These are phyloP conservation scores for Meyerozyma elateridarum DNA, from an alignment of 1,139 yeast genomes.

Conservation along the genomic window DNA sequence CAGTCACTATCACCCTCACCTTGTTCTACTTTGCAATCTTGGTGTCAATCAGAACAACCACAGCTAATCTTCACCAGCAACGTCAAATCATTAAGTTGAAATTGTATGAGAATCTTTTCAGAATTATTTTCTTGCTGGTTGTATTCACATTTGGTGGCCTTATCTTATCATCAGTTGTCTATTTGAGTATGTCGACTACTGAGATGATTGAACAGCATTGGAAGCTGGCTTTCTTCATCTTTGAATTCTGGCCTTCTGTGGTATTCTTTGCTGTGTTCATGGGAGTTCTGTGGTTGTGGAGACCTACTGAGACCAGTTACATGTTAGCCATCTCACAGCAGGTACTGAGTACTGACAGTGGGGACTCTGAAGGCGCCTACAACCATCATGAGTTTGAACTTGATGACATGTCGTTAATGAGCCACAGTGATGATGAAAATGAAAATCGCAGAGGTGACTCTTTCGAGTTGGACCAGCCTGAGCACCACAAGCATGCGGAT, in stretches of 20 bases:
- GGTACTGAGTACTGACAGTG: slow-evolving; percentile 48
- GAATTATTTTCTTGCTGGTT: slow-evolving; percentile 66
- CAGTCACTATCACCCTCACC: slow-evolving; percentile 66
- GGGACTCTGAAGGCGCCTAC: slow-evolving; percentile 18
- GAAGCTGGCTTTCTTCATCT: slow-evolving; percentile 84
- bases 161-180: slow-evolving; percentile 63
- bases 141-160: slow-evolving; percentile 52
- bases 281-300: slow-evolving; percentile 88
- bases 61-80: slow-evolving; percentile 69
- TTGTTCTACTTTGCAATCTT: slow-evolving; percentile 73
- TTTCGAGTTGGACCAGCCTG: too few species aligned
- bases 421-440: slow-evolving; percentile 43
- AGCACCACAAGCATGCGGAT: too few species aligned
- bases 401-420: slow-evolving; percentile 65
- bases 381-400: slow-evolving; percentile 60
- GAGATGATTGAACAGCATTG: slow-evolving; percentile 84
- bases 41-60: slow-evolving; percentile 69
- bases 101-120: slow-evolving; percentile 77
- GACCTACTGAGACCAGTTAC: slow-evolving; percentile 94
- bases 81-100: slow-evolving; percentile 87
- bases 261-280: slow-evolving; percentile 81
- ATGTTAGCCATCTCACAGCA: slow-evolving; percentile 94
- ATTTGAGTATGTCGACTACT: slow-evolving; percentile 67
- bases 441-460: too few species aligned
- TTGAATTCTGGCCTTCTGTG: slow-evolving; percentile 93